These are phyloP conservation scores for Aspergillus novofumigatus DNA, from an alignment of 2,329 filamentous ascomycete genomes.

Conservation along the genomic window DNA sequence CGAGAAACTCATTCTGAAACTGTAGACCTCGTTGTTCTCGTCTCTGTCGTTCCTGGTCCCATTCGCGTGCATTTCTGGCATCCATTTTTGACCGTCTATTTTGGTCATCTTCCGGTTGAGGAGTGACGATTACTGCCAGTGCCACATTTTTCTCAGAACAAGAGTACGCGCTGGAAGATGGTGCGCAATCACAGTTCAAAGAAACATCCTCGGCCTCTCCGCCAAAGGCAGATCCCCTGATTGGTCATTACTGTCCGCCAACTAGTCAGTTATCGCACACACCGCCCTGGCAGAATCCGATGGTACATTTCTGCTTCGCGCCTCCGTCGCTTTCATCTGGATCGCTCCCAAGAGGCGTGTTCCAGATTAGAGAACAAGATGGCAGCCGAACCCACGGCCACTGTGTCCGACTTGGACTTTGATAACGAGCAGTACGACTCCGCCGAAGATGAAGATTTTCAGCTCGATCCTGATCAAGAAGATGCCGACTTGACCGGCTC, in stretches of 20 bases:
- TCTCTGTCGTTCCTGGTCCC: too few relatives aligned
- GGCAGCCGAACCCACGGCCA: slow-evolving; percentile 13
- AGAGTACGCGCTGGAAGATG: not conserved
- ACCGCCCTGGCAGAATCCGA: slow-evolving; percentile 25
- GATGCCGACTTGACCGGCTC: slow-evolving; percentile 31
- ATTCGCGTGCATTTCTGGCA: not conserved
- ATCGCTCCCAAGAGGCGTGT: not conserved
- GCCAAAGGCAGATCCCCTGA: not conserved
- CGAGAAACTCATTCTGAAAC: not conserved
- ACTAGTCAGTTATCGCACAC: not conserved
- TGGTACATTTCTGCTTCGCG: slow-evolving; percentile 3
- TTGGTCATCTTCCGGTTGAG: not conserved
- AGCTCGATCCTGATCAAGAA: slow-evolving; percentile 31
- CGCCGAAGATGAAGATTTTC: slow-evolving; percentile 37
- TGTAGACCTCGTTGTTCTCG: not conserved
- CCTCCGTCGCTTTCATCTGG: not conserved
- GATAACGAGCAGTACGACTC: slow-evolving; percentile 37
- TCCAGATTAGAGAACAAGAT: slow-evolving; percentile 8
- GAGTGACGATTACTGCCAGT: not conserved
- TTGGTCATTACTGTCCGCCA: not conserved
- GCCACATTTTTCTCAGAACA: not conserved
- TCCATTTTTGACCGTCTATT: not conserved
- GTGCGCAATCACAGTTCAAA: not conserved
- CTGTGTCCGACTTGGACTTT: slow-evolving; percentile 18
- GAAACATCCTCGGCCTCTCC: not conserved